Percentiles rank a stretch among this genome's conserved stretches.
Evolutionary conservation across 2,329 filamentous ascomycete species (phyloP).

Genomic region (Xylariaceae sp.): DNA sequence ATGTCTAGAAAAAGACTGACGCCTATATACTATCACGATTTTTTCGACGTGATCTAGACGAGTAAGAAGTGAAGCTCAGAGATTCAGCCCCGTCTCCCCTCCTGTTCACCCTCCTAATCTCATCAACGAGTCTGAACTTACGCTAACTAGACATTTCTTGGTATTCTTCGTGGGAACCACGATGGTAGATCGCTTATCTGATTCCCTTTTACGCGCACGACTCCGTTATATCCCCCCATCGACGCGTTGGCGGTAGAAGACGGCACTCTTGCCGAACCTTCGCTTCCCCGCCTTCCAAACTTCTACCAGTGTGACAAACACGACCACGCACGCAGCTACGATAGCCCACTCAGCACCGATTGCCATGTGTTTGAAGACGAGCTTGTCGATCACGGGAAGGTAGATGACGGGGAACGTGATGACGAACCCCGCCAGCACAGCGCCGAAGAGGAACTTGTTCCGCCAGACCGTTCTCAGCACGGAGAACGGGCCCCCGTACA

Average conservation of each 20-base stretch:
- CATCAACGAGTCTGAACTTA: too few relatives aligned
- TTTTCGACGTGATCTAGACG: too few relatives aligned
- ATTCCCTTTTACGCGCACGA: too few relatives aligned
- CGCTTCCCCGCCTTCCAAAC: constrained; percentile 71
- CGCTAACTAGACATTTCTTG: too few relatives aligned
- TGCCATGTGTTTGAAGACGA: constrained; percentile 70
- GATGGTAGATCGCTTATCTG: too few relatives aligned
- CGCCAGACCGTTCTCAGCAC: constrained; percentile 65
- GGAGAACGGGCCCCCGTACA: constrained; percentile 51
- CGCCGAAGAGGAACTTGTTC: constrained; percentile 70
- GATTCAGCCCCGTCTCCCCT: too few relatives aligned
- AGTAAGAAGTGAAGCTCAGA: too few relatives aligned
- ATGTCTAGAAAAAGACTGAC: too few relatives aligned
- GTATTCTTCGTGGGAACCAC: too few relatives aligned
- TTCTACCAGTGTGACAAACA: constrained; percentile 68
- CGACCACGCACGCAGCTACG: constrained; percentile 59
- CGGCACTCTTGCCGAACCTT: constrained; percentile 33
- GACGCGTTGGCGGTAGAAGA: constrained; percentile 2
- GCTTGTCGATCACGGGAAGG: constrained; percentile 66
- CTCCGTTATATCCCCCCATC: background rate
- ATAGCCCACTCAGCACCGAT: constrained; percentile 75
- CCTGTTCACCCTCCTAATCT: too few relatives aligned
- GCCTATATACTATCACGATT: too few relatives aligned
- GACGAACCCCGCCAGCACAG: constrained; percentile 61
- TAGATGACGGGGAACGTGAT: constrained; percentile 67